Conservation (phyloP, 495 filamentous ascomycete species). For the Baudoinia panamericana region DNA sequence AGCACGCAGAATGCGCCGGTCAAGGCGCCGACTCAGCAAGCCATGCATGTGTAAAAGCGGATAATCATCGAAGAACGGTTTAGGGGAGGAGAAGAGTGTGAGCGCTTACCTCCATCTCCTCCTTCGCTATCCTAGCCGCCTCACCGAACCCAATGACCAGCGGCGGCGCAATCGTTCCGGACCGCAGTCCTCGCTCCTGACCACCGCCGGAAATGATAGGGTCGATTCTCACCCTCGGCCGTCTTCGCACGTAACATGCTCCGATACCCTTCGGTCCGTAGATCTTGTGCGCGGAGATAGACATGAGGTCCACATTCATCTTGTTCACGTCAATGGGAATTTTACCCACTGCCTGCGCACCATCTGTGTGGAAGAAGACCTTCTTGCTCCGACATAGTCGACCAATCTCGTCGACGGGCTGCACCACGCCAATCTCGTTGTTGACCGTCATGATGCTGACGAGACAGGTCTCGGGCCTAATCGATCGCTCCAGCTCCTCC, state of each 20-base stretch:
- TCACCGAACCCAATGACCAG: conserved; percentile 88
- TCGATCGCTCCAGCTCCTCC: conserved; percentile 75
- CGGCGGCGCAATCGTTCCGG: conserved; percentile 82
- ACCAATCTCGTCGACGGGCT: conserved; percentile 87
- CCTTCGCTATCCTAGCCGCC: conserved; percentile 77
- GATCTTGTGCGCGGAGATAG: conserved; percentile 97
- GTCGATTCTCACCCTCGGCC: conserved; percentile 85
- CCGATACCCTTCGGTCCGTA: conserved; percentile 97
- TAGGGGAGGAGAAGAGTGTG: conserved; percentile 7
- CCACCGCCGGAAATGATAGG: conserved; percentile 94
- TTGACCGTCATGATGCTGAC: conserved; percentile 99
- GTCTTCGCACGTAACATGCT: conserved; percentile 84
- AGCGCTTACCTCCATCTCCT: conserved; percentile 71
- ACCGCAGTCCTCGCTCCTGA: conserved; percentile 86
- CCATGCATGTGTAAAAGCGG: conserved; percentile 59
- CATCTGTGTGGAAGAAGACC: conserved; percentile 98
- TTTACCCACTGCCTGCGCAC: conserved; percentile 90
- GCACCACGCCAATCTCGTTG: conserved; percentile 97
- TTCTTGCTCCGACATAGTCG: conserved; percentile 82
- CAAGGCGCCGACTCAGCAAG: conserved; percentile 36
- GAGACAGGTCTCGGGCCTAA: conserved; percentile 77
- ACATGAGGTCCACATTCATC: conserved; percentile 96
- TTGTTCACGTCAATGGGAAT: conserved; percentile 93
- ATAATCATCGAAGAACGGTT: conserved; percentile 41
- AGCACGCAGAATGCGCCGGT: conserved; percentile 35